A percentile compares a stretch with the other conserved stretches of the same genome.
These are phyloP conservation scores for Fusarium incarnatum DNA, from an alignment of 2,329 filamentous ascomycete species.

Conservation along the genomic window DNA sequence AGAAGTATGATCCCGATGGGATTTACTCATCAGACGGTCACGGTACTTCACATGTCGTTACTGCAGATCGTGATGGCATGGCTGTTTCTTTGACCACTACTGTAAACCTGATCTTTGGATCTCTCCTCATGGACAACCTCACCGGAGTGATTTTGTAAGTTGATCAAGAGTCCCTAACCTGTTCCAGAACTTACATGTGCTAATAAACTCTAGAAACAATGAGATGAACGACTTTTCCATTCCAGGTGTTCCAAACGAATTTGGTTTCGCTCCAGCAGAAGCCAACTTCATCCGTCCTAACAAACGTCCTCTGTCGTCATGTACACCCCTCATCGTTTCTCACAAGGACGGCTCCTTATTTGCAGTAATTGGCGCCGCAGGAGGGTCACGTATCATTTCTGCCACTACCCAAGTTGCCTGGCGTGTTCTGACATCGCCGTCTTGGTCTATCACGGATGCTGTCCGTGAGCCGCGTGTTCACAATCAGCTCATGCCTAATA, in stretches of 20 bases:
- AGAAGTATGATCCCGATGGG: slow-evolving; percentile 77
- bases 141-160: slow-evolving; percentile 80
- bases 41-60: slow-evolving; percentile 79
- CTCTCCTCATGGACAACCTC: slow-evolving; percentile 79
- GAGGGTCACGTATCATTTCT: slow-evolving; percentile 86
- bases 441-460: slow-evolving; percentile 68
- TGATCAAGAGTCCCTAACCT: slow-evolving; percentile 50
- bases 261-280: slow-evolving; percentile 83
- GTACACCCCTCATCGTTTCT: slow-evolving; percentile 81
- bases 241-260: slow-evolving; percentile 79
- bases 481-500: slow-evolving; percentile 83
- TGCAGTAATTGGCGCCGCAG: slow-evolving; percentile 79
- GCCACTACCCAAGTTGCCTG: slow-evolving; percentile 79
- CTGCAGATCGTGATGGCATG: slow-evolving; percentile 78
- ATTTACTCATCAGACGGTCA: slow-evolving; percentile 76
- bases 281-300: slow-evolving; percentile 84
- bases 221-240: slow-evolving; percentile 88
- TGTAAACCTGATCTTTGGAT: slow-evolving; percentile 88
- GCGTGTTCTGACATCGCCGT: slow-evolving; percentile 73
- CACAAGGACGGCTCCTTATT: slow-evolving; percentile 72
- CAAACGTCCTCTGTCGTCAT: slow-evolving; percentile 87
- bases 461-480: slow-evolving; percentile 77
- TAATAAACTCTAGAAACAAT: slow-evolving; percentile 59
- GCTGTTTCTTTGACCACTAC: slow-evolving; percentile 87
- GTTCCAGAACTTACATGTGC: not conserved